Percentiles rank a stretch among this genome's conserved stretches.
phyloP scores from a whole-genome alignment of 805 yeast genomes.

The Pichia kluyveri region DNA sequence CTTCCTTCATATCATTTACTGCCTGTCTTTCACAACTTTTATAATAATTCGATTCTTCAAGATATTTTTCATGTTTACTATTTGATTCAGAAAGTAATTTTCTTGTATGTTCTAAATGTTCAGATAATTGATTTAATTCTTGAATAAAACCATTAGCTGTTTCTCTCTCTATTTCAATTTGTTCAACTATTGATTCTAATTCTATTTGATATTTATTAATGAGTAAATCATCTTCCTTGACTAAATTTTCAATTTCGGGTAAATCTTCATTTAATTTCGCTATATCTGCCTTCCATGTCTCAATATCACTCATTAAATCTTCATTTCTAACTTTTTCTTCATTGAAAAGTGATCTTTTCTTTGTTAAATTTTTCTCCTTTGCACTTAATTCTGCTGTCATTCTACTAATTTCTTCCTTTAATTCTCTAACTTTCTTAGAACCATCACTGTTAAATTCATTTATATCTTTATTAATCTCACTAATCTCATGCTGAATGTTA shows the following conservation, averaged over 20 bases:
- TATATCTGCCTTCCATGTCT: constrained; percentile 33
- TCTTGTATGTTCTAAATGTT: constrained; percentile 35
- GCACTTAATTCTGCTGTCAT: constrained; percentile 29
- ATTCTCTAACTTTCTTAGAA: constrained; percentile 65
- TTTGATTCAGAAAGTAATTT: constrained; percentile 46
- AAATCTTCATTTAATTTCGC: constrained; percentile 27
- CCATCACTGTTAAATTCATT: constrained; percentile 73
- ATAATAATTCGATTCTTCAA: constrained; percentile 26
- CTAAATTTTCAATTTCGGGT: constrained; percentile 26
- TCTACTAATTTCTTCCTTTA: constrained; percentile 41
- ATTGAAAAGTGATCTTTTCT: constrained; percentile 48
- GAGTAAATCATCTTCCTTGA: constrained; percentile 17
- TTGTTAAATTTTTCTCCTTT: constrained; percentile 33
- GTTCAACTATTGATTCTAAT: constrained; percentile 23
- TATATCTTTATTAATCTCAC: constrained; percentile 62
- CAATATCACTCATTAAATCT: constrained; percentile 51
- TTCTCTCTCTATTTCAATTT: constrained; percentile 46
- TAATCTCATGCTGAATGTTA: constrained; percentile 37
- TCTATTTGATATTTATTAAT: constrained; percentile 21
- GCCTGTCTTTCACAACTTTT: constrained; percentile 17
- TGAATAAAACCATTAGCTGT: constrained; percentile 62
- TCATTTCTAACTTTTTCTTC: constrained; percentile 61
- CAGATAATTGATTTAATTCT: constrained; percentile 56
- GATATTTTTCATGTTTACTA: constrained; percentile 25
- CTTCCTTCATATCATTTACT: constrained; percentile 21